These are phyloP conservation scores for Senna tora DNA, from an alignment of 306 rosid genomes.

Conservation along the genomic window DNA sequence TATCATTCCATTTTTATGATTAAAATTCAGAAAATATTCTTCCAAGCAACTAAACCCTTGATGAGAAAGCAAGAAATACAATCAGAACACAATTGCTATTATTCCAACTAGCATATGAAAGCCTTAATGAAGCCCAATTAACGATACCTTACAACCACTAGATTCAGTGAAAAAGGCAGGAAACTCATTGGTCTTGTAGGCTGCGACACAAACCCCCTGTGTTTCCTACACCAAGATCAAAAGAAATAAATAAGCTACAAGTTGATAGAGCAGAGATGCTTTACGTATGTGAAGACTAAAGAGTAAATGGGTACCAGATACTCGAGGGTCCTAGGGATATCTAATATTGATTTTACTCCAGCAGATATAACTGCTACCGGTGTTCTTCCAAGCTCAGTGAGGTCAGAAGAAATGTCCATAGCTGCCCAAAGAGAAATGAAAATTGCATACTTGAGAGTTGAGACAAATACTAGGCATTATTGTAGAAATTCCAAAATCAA, in stretches of 20 bases:
- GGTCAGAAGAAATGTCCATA: conserved; percentile 94
- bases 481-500: conserved; percentile 12
- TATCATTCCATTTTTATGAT: conserved; percentile 14
- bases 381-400: conserved; percentile 93
- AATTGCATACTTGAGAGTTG: conserved; percentile 27
- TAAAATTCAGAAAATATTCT: background rate
- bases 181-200: conserved; percentile 81
- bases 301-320: conserved; percentile 63
- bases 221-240: conserved; percentile 66
- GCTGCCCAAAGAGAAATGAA: conserved; percentile 54
- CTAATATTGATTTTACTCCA: conserved; percentile 92
- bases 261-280: background rate
- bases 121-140: background rate
- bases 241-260: conserved; percentile 10
- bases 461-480: conserved; percentile 19
- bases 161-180: conserved; percentile 91
- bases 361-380: conserved; percentile 93
- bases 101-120: conserved; percentile 19
- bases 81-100: background rate
- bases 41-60: background rate
- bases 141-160: conserved; percentile 88
- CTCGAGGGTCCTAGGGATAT: conserved; percentile 88
- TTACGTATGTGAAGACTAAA: conserved; percentile 28
- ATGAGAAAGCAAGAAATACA: background rate
- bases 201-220: conserved; percentile 87